Base-by-base conservation (phyloP, 176 grass and related monocot species). In the Chloris gayana region DNA sequence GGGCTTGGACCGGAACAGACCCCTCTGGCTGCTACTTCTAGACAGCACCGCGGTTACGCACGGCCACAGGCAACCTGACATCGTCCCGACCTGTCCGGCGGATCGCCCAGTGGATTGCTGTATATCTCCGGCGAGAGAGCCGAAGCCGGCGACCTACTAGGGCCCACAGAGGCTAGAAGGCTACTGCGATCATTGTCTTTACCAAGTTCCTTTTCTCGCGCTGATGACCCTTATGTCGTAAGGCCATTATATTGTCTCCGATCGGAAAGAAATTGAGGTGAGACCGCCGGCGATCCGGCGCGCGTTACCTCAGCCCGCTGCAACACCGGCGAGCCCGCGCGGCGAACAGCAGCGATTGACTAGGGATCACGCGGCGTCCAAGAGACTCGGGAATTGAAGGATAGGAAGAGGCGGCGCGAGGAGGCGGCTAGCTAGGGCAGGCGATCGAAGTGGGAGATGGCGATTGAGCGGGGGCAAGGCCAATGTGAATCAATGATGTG, bases 1-100 rank as follows among this genome's bases (percentile, higher is more conserved):
- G 14, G 50, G 30, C 76, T 84, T 88, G 9, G 76, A 39, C 15
- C 82, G 53, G 76, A 88, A 88, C 51, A 84, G 33, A 0, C 81
- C 33, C 0, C 67, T 64, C 22, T 11, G 54, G 54, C 22, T 57
- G 54, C 21, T 57, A 0, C 22, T 11, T 24, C 64, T 76, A 35
- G 41, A 51, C 41, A 56, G 26, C 24, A 2, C 42, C 6, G 11
- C 33, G 17, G 42, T 67, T 3, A 22, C 71, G 82, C 87, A 88
- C 44, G 82, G 75, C 87, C 87, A 88, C 42, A 88, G 76, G 70
- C 82, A 88, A 33, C 82, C 70, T 14, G 70, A 17, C 82, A 18
- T 53, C 50, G 50, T 88, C 37, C 41, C 18, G 19, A 47, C 35
- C 41, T 42, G 41, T 42, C 9, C 9, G n/a, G n/a, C n/a, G n/a